Conservation (phyloP, 2,329 filamentous ascomycete species). For the Aspergillus melleus region DNA sequence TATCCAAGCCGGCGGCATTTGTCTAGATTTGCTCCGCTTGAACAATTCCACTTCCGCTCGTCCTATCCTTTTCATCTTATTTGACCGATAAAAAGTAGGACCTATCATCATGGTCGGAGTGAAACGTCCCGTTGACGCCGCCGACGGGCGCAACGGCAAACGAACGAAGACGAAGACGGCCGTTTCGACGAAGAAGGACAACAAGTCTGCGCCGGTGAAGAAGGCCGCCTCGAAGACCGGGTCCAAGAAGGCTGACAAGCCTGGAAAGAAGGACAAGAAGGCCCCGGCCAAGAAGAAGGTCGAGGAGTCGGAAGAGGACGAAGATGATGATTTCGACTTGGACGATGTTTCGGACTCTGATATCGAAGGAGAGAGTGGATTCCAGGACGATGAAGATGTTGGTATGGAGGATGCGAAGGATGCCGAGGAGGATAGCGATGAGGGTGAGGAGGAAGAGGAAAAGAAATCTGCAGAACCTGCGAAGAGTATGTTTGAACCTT, state of each 20-base stretch:
- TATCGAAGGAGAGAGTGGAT: constrained; percentile 48
- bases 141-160: constrained; percentile 42
- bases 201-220: constrained; percentile 30
- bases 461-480: constrained; percentile 18
- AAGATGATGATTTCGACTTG: constrained; percentile 57
- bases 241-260: constrained; percentile 32
- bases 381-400: constrained; percentile 54
- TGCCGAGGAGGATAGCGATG: constrained; percentile 27
- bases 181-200: constrained; percentile 28
- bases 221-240: constrained; percentile 20
- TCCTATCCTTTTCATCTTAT: not conserved
- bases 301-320: constrained; percentile 47
- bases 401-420: constrained; percentile 41
- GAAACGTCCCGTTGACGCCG: constrained; percentile 41
- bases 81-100: constrained; percentile 7
- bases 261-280: constrained; percentile 35
- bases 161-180: constrained; percentile 36
- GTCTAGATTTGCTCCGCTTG: not conserved
- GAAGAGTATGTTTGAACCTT: constrained; percentile 30
- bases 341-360: constrained; percentile 50
- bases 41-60: not conserved
- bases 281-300: constrained; percentile 33
- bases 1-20: constrained; percentile 8
- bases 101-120: constrained; percentile 39
- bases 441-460: constrained; percentile 25